phyloP scores from a whole-genome alignment of 2,329 filamentous ascomycete genomes.

The Cladosporium sp. region DNA sequence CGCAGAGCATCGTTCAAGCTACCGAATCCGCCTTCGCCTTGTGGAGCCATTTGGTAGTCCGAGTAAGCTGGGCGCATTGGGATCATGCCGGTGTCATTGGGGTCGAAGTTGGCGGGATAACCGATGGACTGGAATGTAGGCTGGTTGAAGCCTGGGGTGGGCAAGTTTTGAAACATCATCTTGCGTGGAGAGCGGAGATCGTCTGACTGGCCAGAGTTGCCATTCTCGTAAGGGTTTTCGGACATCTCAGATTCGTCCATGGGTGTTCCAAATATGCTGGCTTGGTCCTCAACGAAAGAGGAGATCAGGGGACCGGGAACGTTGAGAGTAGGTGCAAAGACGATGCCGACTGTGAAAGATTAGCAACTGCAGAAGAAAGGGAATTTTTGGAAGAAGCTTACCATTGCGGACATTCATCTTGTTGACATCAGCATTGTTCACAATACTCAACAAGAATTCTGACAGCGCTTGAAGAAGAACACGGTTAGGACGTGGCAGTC shows the following conservation, averaged over 20 bases:
- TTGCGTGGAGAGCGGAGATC: slow-evolving; percentile 65
- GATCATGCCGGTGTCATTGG: slow-evolving; percentile 37
- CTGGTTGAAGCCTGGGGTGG: slow-evolving; percentile 64
- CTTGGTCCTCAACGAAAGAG: slow-evolving; percentile 87
- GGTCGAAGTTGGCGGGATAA: slow-evolving; percentile 23
- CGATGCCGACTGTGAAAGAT: slow-evolving; percentile 73
- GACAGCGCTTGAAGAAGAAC: slow-evolving; percentile 82
- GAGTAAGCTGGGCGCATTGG: slow-evolving; percentile 36
- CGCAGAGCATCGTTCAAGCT: slow-evolving; percentile 40
- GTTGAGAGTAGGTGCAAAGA: slow-evolving; percentile 95
- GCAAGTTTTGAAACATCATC: slow-evolving; percentile 68
- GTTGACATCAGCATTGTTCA: slow-evolving; percentile 85
- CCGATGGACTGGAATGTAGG: slow-evolving; percentile 41
- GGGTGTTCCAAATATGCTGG: slow-evolving; percentile 76
- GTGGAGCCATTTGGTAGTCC: slow-evolving; percentile 37
- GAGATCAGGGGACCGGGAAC: slow-evolving; percentile 95
- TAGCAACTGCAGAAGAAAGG: slow-evolving; percentile 20
- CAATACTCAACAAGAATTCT: slow-evolving; percentile 85
- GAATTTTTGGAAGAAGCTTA: slow-evolving; percentile 32
- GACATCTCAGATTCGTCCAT: slow-evolving; percentile 56
- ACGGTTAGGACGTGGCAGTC: slow-evolving; percentile 77
- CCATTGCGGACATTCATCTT: slow-evolving; percentile 96
- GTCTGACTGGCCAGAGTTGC: slow-evolving; percentile 38
- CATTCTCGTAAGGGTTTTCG: slow-evolving; percentile 34
- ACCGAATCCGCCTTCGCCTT: slow-evolving; percentile 38